Percentiles rank a stretch among this genome's conserved stretches.
These are phyloP conservation scores for Neonectria neomacrospora DNA, from an alignment of 2,329 filamentous ascomycete species.

Conservation along the genomic window DNA sequence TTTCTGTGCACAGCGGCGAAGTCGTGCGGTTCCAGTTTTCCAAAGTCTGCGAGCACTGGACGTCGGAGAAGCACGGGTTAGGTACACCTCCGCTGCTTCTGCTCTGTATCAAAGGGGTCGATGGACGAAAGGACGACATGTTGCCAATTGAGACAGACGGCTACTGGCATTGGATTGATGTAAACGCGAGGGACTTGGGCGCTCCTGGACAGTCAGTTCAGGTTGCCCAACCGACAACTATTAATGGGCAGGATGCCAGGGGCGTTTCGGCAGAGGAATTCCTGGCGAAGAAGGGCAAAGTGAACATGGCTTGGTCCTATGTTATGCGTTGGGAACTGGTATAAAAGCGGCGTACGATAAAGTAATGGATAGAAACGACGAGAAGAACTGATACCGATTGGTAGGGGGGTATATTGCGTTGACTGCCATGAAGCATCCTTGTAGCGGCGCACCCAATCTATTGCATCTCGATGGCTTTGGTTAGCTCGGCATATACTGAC, in stretches of 20 bases:
- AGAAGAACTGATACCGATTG: conserved; percentile 11
- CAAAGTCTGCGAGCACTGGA: conserved; percentile 86
- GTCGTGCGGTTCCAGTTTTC: conserved; percentile 82
- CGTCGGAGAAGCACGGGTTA: conserved; percentile 72
- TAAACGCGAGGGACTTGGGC: conserved; percentile 73
- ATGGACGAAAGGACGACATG: conserved; percentile 74
- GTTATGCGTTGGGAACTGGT: conserved; percentile 64
- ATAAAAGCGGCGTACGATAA: conserved; percentile 31
- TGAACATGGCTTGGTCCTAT: conserved; percentile 58
- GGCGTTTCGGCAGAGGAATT: conserved; percentile 62
- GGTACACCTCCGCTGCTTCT: conserved; percentile 77
- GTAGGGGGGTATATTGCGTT: conserved; percentile 3
- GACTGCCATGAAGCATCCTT: conserved; percentile 14
- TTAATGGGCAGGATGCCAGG: conserved; percentile 59
- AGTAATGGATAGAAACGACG: conserved; percentile 3
- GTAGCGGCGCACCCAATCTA: not conserved
- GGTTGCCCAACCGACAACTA: conserved; percentile 68
- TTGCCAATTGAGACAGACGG: conserved; percentile 82
- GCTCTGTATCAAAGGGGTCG: conserved; percentile 71
- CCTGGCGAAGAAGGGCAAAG: conserved; percentile 55
- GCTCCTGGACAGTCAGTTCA: conserved; percentile 74
- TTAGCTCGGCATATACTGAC: not conserved
- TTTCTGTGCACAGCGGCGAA: conserved; percentile 67
- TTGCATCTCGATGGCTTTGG: not conserved
- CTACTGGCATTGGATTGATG: conserved; percentile 83